Conservation (phyloP, 352 stramenopile species). For the Pythium rishiriense region DNA sequence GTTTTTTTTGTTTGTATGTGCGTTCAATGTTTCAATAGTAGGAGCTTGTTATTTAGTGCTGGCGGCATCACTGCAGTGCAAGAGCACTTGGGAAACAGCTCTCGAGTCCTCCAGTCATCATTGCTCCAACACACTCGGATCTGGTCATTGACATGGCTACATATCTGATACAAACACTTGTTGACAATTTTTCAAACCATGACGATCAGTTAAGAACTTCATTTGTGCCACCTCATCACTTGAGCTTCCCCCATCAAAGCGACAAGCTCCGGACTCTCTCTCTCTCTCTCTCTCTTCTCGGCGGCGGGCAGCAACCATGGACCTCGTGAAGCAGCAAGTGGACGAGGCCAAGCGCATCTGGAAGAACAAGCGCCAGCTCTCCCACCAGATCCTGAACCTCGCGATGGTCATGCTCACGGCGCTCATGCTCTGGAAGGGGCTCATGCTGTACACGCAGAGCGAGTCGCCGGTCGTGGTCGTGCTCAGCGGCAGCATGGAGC, state of each 20-base stretch:
- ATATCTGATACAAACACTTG: background rate
- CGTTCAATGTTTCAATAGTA: background rate
- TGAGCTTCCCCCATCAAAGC: background rate
- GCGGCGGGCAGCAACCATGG: conserved; percentile 29
- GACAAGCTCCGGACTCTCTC: background rate
- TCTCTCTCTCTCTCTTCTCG: background rate
- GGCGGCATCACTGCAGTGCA: too few relatives aligned
- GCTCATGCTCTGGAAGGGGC: conserved; percentile 99
- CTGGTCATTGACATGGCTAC: background rate
- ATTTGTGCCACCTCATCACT: conserved; percentile 13
- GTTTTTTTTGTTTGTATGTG: background rate
- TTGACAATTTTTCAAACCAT: background rate
- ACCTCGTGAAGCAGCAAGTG: conserved; percentile 86
- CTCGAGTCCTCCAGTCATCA: too few relatives aligned
- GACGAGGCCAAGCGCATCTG: conserved; percentile 98
- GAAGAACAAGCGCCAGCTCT: conserved; percentile 97
- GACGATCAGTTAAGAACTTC: background rate
- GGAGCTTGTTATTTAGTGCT: background rate
- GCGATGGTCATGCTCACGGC: conserved; percentile 99
- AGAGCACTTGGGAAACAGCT: too few relatives aligned
- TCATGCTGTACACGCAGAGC: conserved; percentile 97
- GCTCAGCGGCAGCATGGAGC: conserved; percentile 98
- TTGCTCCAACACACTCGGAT: too few relatives aligned
- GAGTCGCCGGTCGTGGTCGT: conserved; percentile 99
- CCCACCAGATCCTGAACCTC: conserved; percentile 97